Percentiles rank a stretch among this genome's conserved stretches.
phyloP scores from a whole-genome alignment of 306 rosid species.

The Potentilla sterilis region DNA sequence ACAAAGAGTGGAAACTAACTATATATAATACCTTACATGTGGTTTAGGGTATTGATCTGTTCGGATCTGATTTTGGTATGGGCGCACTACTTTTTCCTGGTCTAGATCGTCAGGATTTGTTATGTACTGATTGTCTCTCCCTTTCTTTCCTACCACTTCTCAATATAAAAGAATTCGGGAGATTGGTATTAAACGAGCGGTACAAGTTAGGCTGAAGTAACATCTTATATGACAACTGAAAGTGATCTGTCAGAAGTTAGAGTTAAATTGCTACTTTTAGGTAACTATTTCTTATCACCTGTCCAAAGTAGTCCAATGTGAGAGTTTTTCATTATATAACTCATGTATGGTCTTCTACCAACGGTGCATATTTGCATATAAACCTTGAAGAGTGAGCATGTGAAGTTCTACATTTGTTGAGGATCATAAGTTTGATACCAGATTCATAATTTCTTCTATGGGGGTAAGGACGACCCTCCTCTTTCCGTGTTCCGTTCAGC shows the following conservation, averaged over 20 bases:
- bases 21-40: not conserved
- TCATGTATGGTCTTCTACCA: not conserved
- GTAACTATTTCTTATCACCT: not conserved
- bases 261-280: not conserved
- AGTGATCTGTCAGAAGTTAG: not conserved
- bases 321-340: not conserved
- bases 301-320: too few species aligned
- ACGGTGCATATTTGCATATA: not conserved
- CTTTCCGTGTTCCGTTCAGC: not conserved
- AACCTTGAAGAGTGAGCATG: not conserved
- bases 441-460: not conserved
- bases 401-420: not conserved
- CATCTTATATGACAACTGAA: not conserved
- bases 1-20: not conserved
- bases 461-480: not conserved
- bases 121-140: conserved; percentile 15
- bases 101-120: conserved; percentile 40
- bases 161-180: not conserved
- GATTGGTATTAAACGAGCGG: not conserved
- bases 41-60: conserved; percentile 60
- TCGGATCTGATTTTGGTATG: conserved; percentile 75
- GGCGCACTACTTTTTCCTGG: conserved; percentile 68
- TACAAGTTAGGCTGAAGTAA: not conserved
- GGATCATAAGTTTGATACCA: not conserved
- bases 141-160: not conserved